Conservation (phyloP, 83 land plant species). For the Picea abies region DNA sequence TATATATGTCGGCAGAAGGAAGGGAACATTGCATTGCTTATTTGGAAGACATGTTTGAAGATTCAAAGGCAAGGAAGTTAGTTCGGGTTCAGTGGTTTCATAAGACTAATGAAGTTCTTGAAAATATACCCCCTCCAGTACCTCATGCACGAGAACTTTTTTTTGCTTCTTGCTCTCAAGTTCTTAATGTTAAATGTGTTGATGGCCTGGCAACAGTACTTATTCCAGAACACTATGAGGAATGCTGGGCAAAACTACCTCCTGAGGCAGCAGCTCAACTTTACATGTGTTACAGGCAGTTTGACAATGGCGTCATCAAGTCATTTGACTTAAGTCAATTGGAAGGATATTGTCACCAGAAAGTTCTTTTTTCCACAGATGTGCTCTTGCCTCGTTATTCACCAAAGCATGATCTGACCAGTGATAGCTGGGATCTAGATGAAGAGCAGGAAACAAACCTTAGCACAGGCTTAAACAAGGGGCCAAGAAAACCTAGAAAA, state of each 20-base stretch:
- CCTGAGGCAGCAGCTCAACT: slow-evolving; percentile 27
- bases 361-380: slow-evolving; percentile 33
- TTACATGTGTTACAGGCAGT: slow-evolving; percentile 60
- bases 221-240: slow-evolving; percentile 65
- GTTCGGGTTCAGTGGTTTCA: slow-evolving; percentile 94
- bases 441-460: not conserved
- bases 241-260: slow-evolving; percentile 22
- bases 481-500: slow-evolving; percentile 18
- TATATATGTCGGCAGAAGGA: slow-evolving; percentile 78
- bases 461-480: not conserved
- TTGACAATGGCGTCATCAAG: slow-evolving; percentile 69
- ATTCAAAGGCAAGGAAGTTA: slow-evolving; percentile 62
- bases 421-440: not conserved
- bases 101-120: slow-evolving; percentile 82
- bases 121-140: slow-evolving; percentile 63
- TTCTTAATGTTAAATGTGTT: slow-evolving; percentile 82
- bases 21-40: slow-evolving; percentile 82
- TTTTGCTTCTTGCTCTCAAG: slow-evolving; percentile 84
- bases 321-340: slow-evolving; percentile 74
- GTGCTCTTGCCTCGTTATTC: not conserved
- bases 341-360: slow-evolving; percentile 82
- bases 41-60: slow-evolving; percentile 95
- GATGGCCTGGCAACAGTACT: slow-evolving; percentile 88
- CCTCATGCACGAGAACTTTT: slow-evolving; percentile 81
- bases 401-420: not conserved